These are phyloP conservation scores for Dendrobium huoshanense DNA, from an alignment of 106 monocot genomes.

Conservation along the genomic window DNA sequence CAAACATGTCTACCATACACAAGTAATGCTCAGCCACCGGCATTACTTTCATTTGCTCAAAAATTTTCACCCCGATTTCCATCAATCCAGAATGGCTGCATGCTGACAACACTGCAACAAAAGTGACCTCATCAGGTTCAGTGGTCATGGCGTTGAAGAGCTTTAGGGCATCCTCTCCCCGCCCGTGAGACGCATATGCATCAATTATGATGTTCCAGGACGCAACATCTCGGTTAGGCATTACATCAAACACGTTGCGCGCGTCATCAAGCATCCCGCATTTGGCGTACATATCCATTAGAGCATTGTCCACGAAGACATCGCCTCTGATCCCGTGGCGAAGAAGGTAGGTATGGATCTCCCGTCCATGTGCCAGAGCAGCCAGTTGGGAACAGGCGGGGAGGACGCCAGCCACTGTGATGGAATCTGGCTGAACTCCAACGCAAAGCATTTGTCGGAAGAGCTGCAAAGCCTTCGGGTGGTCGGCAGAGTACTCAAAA, in stretches of 20 bases:
- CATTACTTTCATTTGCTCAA: slow-evolving; percentile 37
- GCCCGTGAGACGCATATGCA: slow-evolving; percentile 56
- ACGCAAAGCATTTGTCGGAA: slow-evolving; percentile 39
- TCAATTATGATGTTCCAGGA: slow-evolving; percentile 87
- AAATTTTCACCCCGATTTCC: slow-evolving; percentile 31
- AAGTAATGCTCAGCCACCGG: slow-evolving; percentile 65
- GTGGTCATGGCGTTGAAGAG: slow-evolving; percentile 44
- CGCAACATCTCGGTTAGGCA: slow-evolving; percentile 29
- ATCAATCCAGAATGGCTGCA: slow-evolving; percentile 75
- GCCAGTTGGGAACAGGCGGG: slow-evolving; percentile 66
- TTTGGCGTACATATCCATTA: slow-evolving; percentile 85
- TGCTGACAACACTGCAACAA: slow-evolving; percentile 58
- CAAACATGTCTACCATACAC: slow-evolving; percentile 77
- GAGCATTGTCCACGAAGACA: slow-evolving; percentile 49
- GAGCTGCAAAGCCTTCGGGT: slow-evolving; percentile 25
- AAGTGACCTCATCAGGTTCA: slow-evolving; percentile 54
- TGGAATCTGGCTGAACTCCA: slow-evolving; percentile 35
- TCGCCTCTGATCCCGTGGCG: slow-evolving; percentile 35
- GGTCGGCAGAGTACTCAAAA: slow-evolving; percentile 30
- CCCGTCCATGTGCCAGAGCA: slow-evolving; percentile 41
- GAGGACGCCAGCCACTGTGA: slow-evolving; percentile 55
- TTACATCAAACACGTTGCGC: slow-evolving; percentile 25
- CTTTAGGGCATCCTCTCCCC: slow-evolving; percentile 33
- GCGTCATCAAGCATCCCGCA: slow-evolving; percentile 38
- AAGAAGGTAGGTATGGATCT: slow-evolving; percentile 45